Evolutionary conservation across 805 yeast species (phyloP).

Genomic region (Nakazawaea ishiwadae): DNA sequence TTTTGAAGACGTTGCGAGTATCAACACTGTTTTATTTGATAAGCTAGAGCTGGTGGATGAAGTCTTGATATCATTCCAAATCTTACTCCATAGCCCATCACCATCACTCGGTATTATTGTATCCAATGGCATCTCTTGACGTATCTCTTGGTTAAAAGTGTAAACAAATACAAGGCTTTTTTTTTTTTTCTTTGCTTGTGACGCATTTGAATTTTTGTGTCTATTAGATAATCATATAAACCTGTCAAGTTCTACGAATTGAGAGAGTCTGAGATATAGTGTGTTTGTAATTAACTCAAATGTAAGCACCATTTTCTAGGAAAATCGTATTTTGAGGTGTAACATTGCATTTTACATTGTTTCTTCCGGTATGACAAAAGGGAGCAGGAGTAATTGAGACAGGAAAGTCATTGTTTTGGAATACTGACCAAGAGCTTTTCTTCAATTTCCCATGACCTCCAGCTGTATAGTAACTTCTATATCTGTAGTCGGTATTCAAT

Average conservation of each 20-base stretch:
- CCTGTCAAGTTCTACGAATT: background rate
- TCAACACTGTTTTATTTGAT: background rate
- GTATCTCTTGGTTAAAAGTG: too few species aligned
- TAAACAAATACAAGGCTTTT: background rate
- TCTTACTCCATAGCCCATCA: background rate
- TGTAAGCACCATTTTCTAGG: constrained; percentile 7
- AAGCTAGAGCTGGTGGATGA: background rate
- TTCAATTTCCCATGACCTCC: background rate
- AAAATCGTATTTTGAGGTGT: constrained; percentile 3
- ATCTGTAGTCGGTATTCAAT: constrained; percentile 5
- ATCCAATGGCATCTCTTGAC: too few species aligned
- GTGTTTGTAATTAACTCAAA: too few species aligned
- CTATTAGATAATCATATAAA: too few species aligned
- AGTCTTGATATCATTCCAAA: background rate
- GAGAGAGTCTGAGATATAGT: too few species aligned
- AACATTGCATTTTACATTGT: background rate
- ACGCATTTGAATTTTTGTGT: too few species aligned
- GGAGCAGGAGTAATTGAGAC: constrained; percentile 8
- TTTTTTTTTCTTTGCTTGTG: too few species aligned
- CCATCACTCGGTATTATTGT: too few species aligned
- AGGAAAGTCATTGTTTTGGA: constrained; percentile 3
- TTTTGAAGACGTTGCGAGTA: background rate
- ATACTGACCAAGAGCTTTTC: background rate
- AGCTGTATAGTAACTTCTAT: constrained; percentile 2
- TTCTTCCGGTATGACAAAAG: constrained; percentile 7